Conservation (phyloP, 306 rosid species). For the Vicia villosa region DNA sequence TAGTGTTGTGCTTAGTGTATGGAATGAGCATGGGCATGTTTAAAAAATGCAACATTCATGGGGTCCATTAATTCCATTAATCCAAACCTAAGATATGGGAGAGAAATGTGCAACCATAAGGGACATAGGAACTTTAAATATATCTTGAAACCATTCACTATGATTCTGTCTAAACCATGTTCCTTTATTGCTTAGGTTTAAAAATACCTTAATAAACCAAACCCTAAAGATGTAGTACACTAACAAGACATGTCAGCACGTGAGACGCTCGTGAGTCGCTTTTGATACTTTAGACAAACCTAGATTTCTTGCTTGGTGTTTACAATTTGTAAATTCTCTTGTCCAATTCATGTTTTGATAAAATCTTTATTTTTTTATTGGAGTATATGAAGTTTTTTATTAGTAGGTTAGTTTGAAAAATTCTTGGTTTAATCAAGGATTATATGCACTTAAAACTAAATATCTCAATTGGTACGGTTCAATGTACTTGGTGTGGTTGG, state of each 20-base stretch:
- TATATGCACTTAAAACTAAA: conserved; percentile 36
- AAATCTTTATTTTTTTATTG: conserved; percentile 1
- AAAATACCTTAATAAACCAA: conserved; percentile 38
- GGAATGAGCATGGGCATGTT: conserved; percentile 36
- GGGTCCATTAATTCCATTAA: conserved; percentile 36
- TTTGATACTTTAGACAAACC: conserved; percentile 49
- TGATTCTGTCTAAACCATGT: conserved; percentile 45
- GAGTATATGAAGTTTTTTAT: background rate
- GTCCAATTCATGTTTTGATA: conserved; percentile 46
- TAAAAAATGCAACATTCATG: conserved; percentile 29
- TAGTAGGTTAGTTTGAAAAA: conserved; percentile 7
- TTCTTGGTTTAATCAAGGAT: conserved; percentile 58
- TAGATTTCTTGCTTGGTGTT: conserved; percentile 47
- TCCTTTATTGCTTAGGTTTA: conserved; percentile 32
- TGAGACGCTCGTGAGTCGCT: conserved; percentile 59
- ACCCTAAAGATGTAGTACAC: conserved; percentile 44
- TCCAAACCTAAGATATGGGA: conserved; percentile 17
- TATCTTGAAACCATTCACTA: conserved; percentile 13
- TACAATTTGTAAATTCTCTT: conserved; percentile 40
- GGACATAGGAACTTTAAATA: conserved; percentile 44
- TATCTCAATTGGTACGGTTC: conserved; percentile 50
- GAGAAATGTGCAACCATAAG: conserved; percentile 33
- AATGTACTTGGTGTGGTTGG: conserved; percentile 46
- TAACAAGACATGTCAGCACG: conserved; percentile 55
- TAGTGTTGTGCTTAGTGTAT: background rate